phyloP scores from a whole-genome alignment of 2,329 filamentous ascomycete species.

The Aspergillus japonicus region DNA sequence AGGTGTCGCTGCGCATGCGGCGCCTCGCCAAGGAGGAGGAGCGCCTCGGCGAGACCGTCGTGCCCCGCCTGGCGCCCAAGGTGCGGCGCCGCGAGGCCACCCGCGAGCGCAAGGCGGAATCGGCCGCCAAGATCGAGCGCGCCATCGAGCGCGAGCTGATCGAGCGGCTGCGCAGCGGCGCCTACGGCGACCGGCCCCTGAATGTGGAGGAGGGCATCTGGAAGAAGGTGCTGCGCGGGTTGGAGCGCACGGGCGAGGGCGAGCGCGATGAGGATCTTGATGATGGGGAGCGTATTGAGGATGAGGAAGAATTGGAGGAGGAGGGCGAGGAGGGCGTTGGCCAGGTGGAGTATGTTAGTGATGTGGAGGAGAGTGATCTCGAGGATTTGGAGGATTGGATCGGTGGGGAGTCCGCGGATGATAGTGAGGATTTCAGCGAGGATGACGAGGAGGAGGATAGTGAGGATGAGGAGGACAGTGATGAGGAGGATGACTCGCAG shows the following conservation, averaged over 20 bases:
- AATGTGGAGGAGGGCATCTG: constrained; percentile 95
- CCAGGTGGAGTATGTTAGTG: constrained; percentile 88
- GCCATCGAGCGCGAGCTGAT: constrained; percentile 95
- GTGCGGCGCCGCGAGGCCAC: constrained; percentile 73
- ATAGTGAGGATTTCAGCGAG: constrained; percentile 50
- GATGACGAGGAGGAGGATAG: constrained; percentile 57
- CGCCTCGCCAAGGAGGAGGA: constrained; percentile 86
- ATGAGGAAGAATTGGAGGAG: constrained; percentile 61
- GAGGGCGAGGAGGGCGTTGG: constrained; percentile 70
- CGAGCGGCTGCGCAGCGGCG: constrained; percentile 83
- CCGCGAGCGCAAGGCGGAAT: constrained; percentile 72
- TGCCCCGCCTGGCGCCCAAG: constrained; percentile 89
- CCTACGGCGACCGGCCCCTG: constrained; percentile 89
- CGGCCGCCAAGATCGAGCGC: constrained; percentile 88
- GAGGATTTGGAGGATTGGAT: constrained; percentile 98
- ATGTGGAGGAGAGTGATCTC: constrained; percentile 79
- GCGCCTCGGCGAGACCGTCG: constrained; percentile 80
- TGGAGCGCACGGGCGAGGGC: constrained; percentile 85
- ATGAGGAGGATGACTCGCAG: constrained; percentile 31
- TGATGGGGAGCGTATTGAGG: constrained; percentile 77
- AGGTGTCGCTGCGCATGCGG: constrained; percentile 77
- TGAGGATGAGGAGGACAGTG: constrained; percentile 53
- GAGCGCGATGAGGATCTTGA: constrained; percentile 83
- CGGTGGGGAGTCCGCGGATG: constrained; percentile 57
- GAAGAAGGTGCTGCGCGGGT: constrained; percentile 90